Evolutionary conservation across 306 rosid genomes (phyloP), one percentile per base, ranked within the genome.

Genomic region (Glycine latifolia): DNA sequence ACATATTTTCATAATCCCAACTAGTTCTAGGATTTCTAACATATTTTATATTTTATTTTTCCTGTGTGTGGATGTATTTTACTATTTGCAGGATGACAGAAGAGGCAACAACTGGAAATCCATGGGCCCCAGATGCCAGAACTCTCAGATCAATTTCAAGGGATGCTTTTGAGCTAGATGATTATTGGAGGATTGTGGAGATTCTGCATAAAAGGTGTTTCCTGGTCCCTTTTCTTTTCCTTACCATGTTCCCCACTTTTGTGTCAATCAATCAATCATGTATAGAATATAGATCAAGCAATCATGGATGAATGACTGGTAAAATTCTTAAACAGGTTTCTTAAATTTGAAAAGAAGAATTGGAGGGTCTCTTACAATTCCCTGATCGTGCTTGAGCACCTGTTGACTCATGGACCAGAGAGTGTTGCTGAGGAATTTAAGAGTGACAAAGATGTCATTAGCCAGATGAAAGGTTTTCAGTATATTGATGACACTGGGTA

Each of bases 121-220:
- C 89, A 61, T 87, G 88, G 91, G 78, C 87, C 16, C 94, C 96
- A 8, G 95, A 89, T 73, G 70, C 90, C n/a, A 85, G 84, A 56
- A 87, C 96, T 16, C 87, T 95, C 81, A 85, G 84, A 84, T 89
- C 98, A 74, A 95, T 95, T 71, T 95, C 99, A 73, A 93, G 63
- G 84, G 92, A 97, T 83, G 99, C 99, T 89, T 95, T 95, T 88
- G 99, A 95, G 60, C 67, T 95, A 1, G 99, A 93, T 65, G 99
- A 95, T 84, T 95, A 89, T 69, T 85, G 84, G 66, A 91, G 98
- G 82, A 88, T 88, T 78, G 86, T 88, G 50, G 91, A 88, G 73
- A 86, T 88, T 81, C 86, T 88, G 68, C 91, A 88, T 68, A 78
- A 75, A 81, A 89, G 89, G 92, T 83, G 75, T 74, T 71, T 53